Evolutionary conservation across 768 basidiomycete species (phyloP).

Genomic region (Leccinum barrowsii): DNA sequence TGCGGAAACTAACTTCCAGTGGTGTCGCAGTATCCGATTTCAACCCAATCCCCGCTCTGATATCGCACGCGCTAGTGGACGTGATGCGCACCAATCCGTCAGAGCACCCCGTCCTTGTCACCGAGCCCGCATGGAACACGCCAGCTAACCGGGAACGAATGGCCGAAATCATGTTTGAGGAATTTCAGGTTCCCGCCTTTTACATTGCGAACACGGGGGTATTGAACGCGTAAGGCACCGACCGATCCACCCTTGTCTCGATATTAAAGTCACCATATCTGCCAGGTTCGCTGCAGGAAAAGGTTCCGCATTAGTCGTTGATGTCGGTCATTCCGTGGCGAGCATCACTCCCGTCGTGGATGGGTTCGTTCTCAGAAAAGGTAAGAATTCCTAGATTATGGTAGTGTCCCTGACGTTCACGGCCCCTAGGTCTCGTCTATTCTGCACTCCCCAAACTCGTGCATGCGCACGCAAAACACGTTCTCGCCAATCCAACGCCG

Average conservation of each 20-base stretch:
- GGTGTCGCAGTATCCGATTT: slow-evolving; percentile 64
- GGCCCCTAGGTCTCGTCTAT: slow-evolving; percentile 62
- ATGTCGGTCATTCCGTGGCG: slow-evolving; percentile 84
- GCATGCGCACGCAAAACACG: slow-evolving; percentile 71
- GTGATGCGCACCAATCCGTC: slow-evolving; percentile 72
- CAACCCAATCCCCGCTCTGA: slow-evolving; percentile 62
- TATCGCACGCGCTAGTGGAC: slow-evolving; percentile 72
- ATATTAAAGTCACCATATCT: slow-evolving; percentile 9
- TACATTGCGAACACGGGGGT: slow-evolving; percentile 96
- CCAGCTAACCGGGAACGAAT: slow-evolving; percentile 88
- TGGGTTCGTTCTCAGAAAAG: slow-evolving; percentile 95
- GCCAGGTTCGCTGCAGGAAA: slow-evolving; percentile 92
- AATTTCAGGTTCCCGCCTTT: slow-evolving; percentile 91
- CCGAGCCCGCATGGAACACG: slow-evolving; percentile 97
- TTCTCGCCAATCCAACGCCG: slow-evolving; percentile 48
- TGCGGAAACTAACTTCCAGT: slow-evolving; percentile 4
- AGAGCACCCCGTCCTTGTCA: slow-evolving; percentile 90
- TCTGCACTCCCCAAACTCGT: slow-evolving; percentile 79
- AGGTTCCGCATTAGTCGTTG: slow-evolving; percentile 94
- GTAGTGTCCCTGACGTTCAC: neutral
- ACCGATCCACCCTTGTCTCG: neutral
- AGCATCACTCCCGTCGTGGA: slow-evolving; percentile 96
- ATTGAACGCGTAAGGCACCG: slow-evolving; percentile 72
- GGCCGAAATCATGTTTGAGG: slow-evolving; percentile 98
- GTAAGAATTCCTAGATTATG: slow-evolving; percentile 34